Percentiles rank a stretch among this genome's conserved stretches.
Conservation (phyloP, 2,329 filamentous ascomycete genomes). For the Xylariaceae sp. region DNA sequence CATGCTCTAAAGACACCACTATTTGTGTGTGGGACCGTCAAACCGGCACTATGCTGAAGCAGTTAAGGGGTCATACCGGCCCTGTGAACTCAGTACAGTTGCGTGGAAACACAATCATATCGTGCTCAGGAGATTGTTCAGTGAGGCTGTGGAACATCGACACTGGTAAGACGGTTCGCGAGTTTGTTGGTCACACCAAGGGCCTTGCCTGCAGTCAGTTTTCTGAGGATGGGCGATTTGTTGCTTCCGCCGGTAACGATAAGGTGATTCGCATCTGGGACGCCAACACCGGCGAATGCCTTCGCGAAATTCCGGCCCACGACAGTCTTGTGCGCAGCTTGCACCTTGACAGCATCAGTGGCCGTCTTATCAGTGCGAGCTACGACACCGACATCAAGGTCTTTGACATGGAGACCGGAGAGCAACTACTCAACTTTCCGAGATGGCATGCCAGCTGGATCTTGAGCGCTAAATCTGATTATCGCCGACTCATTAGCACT, state of each 20-base stretch:
- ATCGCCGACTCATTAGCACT: constrained; percentile 87
- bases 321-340: constrained; percentile 80
- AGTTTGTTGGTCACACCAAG: constrained; percentile 85
- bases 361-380: constrained; percentile 81
- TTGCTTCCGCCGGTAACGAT: constrained; percentile 92
- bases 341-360: constrained; percentile 82
- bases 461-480: constrained; percentile 90
- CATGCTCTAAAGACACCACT: constrained; percentile 90
- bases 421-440: constrained; percentile 77
- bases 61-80: constrained; percentile 77
- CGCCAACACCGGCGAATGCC: constrained; percentile 78
- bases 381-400: constrained; percentile 97
- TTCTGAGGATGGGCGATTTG: constrained; percentile 86
- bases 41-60: constrained; percentile 69
- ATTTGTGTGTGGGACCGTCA: constrained; percentile 92
- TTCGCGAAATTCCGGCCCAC: constrained; percentile 78
- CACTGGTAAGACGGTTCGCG: constrained; percentile 80
- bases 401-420: constrained; percentile 77
- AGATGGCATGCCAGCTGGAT: constrained; percentile 97
- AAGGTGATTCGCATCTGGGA: constrained; percentile 95
- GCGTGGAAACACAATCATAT: constrained; percentile 86
- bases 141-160: constrained; percentile 96
- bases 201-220: constrained; percentile 95
- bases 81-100: constrained; percentile 97
- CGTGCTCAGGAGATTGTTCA: constrained; percentile 86